Percentiles rank a stretch among this genome's conserved stretches.
These are phyloP conservation scores for Sphagnum contortum DNA, from an alignment of 225 moss, liverwort and hornwort genomes.

Conservation along the genomic window DNA sequence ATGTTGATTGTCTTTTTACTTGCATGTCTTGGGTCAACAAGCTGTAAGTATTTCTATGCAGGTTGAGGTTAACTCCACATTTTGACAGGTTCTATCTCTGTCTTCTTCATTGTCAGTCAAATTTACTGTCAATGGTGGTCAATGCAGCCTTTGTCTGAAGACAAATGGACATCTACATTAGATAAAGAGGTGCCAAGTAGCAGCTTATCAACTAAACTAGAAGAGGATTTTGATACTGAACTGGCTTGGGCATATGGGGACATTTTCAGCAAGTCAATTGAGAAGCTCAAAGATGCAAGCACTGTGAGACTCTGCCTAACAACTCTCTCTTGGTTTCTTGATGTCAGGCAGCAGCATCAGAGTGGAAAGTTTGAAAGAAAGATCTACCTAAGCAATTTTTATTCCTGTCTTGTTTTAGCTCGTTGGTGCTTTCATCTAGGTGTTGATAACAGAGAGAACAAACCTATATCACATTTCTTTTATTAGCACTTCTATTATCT, in stretches of 20 bases:
- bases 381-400: too few species aligned
- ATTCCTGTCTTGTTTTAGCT: too few species aligned
- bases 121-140: constrained; percentile 7
- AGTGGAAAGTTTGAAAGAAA: too few species aligned
- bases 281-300: constrained; percentile 50
- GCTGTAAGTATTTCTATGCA: too few species aligned
- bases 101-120: constrained; percentile 1
- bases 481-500: background rate
- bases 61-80: too few species aligned
- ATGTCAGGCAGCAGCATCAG: too few species aligned
- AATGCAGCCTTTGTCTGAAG: constrained; percentile 46
- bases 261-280: constrained; percentile 40
- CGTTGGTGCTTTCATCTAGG: too few species aligned
- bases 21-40: background rate
- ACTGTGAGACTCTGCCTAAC: constrained; percentile 21
- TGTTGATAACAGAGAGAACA: too few species aligned
- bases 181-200: constrained; percentile 43
- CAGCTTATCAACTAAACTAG: constrained; percentile 35
- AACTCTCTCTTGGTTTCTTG: too few species aligned
- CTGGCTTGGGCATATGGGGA: constrained; percentile 17
- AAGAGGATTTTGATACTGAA: constrained; percentile 25
- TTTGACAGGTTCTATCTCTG: background rate
- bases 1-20: background rate
- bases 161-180: constrained; percentile 56
- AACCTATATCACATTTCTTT: background rate